A percentile compares a stretch with the other conserved stretches of the same genome.
These are phyloP conservation scores for Centrapalus pauciflorus DNA, from an alignment of 129 eudicot genomes.

Conservation along the genomic window DNA sequence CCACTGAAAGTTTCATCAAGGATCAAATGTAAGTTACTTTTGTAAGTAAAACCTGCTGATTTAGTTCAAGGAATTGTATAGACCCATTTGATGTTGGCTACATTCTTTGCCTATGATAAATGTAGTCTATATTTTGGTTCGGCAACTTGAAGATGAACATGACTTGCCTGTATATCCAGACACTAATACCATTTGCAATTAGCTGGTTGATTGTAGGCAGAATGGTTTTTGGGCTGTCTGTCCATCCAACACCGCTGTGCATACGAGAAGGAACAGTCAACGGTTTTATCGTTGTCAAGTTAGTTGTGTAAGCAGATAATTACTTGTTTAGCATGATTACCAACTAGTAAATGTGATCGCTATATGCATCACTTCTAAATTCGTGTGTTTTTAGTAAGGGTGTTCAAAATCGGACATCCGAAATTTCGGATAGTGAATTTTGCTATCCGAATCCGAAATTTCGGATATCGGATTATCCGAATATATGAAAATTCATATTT, in stretches of 20 bases:
- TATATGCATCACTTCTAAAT: not conserved
- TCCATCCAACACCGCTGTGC: slow-evolving; percentile 30
- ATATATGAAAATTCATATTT: too few species aligned
- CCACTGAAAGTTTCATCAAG: slow-evolving; percentile 37
- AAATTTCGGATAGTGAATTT: too few species aligned
- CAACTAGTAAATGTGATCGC: not conserved
- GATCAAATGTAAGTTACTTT: not conserved
- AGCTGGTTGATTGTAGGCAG: slow-evolving; percentile 41
- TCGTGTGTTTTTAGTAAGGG: too few species aligned
- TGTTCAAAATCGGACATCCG: too few species aligned
- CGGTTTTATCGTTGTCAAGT: not conserved
- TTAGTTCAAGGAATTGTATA: not conserved
- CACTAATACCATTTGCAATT: slow-evolving; percentile 30
- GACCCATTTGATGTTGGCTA: not conserved
- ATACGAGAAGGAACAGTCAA: not conserved
- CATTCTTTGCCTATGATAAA: too few species aligned
- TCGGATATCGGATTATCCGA: too few species aligned
- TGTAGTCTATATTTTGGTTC: too few species aligned
- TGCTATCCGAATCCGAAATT: too few species aligned
- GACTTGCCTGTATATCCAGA: slow-evolving; percentile 48
- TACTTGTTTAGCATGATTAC: not conserved
- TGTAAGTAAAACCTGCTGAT: not conserved
- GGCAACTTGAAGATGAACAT: not conserved
- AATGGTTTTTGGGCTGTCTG: slow-evolving; percentile 37
- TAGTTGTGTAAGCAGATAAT: not conserved